phyloP scores from a whole-genome alignment of 352 stramenopile species.

The Phytophthora citricola region DNA sequence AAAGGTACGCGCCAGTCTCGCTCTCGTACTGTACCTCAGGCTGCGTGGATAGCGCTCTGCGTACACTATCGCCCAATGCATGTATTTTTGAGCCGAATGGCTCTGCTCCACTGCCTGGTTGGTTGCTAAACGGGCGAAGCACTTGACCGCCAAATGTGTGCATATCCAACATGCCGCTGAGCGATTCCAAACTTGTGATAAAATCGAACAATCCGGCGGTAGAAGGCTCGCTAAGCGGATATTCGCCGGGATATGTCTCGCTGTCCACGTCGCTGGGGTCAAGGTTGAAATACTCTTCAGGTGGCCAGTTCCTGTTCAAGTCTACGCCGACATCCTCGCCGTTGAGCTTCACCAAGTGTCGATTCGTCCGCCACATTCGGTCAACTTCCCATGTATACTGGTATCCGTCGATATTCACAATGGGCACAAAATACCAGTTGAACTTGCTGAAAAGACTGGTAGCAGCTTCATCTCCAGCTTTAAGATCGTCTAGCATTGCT shows the following conservation, averaged over 20 bases:
- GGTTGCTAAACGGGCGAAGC: conserved; percentile 72
- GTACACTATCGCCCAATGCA: conserved; percentile 50
- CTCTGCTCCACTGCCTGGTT: conserved; percentile 38
- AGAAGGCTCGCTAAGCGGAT: conserved; percentile 66
- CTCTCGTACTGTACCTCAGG: conserved; percentile 53
- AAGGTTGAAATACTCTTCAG: conserved; percentile 63
- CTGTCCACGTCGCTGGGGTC: conserved; percentile 42
- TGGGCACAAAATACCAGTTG: conserved; percentile 83
- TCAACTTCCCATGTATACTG: conserved; percentile 71
- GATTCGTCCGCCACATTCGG: conserved; percentile 74
- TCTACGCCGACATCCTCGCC: conserved; percentile 61
- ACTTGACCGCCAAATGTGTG: conserved; percentile 68
- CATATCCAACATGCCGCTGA: conserved; percentile 70
- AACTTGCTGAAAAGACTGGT: conserved; percentile 46
- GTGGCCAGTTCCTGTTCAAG: conserved; percentile 78
- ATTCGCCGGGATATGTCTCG: conserved; percentile 67
- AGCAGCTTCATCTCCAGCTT: conserved; percentile 24
- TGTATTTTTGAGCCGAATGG: conserved; percentile 64
- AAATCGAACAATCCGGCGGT: conserved; percentile 62
- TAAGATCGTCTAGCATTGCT: conserved; percentile 51
- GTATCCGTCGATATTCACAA: conserved; percentile 86
- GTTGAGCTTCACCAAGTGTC: conserved; percentile 42
- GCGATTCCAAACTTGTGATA: conserved; percentile 45
- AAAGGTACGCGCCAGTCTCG: conserved; percentile 60
- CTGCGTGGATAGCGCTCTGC: conserved; percentile 52